Conservation (phyloP, 768 basidiomycete species). For the Gymnopilus junonius region DNA sequence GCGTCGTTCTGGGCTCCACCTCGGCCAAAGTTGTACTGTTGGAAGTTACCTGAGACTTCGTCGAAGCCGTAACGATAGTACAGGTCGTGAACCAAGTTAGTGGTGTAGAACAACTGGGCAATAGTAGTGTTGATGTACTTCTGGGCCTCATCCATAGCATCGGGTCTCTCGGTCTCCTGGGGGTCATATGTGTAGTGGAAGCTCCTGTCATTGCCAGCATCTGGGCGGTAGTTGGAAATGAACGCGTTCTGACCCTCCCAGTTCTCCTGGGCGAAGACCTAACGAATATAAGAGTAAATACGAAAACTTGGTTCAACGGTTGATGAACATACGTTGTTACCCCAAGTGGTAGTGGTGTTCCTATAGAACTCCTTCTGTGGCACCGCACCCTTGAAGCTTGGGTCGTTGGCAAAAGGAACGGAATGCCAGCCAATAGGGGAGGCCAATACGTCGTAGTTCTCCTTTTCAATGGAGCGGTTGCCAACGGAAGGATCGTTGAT, state of each 20-base stretch:
- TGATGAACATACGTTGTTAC: constrained; percentile 69
- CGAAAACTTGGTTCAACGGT: neutral
- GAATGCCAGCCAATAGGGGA: constrained; percentile 94
- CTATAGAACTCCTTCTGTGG: constrained; percentile 43
- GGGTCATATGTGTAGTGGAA: constrained; percentile 84
- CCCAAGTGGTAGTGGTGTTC: constrained; percentile 83
- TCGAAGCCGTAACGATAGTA: constrained; percentile 93
- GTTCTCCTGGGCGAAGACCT: constrained; percentile 94
- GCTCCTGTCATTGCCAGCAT: constrained; percentile 52
- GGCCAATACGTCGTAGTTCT: constrained; percentile 77
- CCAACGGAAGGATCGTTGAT: constrained; percentile 84
- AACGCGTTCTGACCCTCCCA: constrained; percentile 75
- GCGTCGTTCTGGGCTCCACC: constrained; percentile 89
- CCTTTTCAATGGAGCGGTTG: constrained; percentile 56
- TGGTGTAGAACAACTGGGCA: constrained; percentile 88
- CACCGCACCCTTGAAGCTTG: constrained; percentile 40
- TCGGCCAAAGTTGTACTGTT: constrained; percentile 93
- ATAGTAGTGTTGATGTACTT: constrained; percentile 87
- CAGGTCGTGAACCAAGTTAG: constrained; percentile 81
- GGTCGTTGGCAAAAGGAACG: constrained; percentile 74
- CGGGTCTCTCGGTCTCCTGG: constrained; percentile 52
- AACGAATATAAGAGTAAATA: neutral
- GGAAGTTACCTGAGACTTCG: constrained; percentile 94
- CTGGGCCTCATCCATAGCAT: constrained; percentile 73
- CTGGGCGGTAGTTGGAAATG: constrained; percentile 80